Conservation (phyloP, 805 yeast genomes). For the Candida manassasensis region DNA sequence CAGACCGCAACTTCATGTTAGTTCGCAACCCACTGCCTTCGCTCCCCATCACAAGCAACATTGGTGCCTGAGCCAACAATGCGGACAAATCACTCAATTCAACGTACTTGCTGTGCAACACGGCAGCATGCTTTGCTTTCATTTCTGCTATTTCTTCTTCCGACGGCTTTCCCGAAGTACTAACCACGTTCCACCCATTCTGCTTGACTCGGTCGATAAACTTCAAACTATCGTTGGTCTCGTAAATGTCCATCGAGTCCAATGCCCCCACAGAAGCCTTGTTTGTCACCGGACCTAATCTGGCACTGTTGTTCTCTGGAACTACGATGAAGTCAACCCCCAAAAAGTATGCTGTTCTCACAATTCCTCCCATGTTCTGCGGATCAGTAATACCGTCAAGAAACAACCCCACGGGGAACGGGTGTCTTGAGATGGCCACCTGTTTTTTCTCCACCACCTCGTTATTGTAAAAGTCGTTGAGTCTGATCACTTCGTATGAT, state of each 20-base stretch:
- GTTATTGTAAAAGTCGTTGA: constrained; percentile 1
- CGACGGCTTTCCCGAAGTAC: constrained; percentile 46
- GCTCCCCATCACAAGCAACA: constrained; percentile 72
- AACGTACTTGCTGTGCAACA: constrained; percentile 30
- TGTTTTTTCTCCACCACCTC: constrained; percentile 2
- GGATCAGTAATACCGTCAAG: constrained; percentile 83
- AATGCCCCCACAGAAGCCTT: constrained; percentile 84
- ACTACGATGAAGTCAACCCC: constrained; percentile 78
- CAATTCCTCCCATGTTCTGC: constrained; percentile 79
- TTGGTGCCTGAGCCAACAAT: constrained; percentile 49
- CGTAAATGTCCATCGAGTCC: constrained; percentile 63
- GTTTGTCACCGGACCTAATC: constrained; percentile 69
- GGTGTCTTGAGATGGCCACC: constrained; percentile 12
- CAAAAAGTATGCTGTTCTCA: constrained; percentile 72
- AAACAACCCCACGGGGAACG: constrained; percentile 63
- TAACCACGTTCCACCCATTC: constrained; percentile 68
- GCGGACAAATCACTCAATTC: constrained; percentile 40
- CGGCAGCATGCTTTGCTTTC: constrained; percentile 22
- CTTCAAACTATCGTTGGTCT: constrained; percentile 51
- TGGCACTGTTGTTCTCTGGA: constrained; percentile 68
- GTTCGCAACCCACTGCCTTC: constrained; percentile 83
- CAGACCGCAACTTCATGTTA: constrained; percentile 54
- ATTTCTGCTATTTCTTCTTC: constrained; percentile 17
- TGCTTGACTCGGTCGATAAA: constrained; percentile 54
- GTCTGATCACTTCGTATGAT: constrained; percentile 13